Evolutionary conservation across 768 basidiomycete species (phyloP), one percentile per base, ranked within the genome.

Genomic region (Amanita brunnescens): DNA sequence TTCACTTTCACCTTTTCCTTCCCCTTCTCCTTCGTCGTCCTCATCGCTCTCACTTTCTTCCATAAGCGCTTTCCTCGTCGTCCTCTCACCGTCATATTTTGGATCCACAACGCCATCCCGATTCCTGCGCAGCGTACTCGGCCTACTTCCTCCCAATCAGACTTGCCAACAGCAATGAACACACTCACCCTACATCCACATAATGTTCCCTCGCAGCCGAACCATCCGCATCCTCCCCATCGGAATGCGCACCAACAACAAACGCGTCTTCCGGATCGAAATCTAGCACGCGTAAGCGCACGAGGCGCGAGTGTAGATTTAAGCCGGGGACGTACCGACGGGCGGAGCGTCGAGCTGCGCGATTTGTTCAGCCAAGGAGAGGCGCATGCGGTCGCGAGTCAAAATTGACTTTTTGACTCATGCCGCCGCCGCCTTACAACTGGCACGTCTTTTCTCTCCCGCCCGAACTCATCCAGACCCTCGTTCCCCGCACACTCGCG

Each of bases 281-380:
- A n/a, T n/a, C n/a, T n/a, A n/a, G n/a, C n/a, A n/a, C n/a, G n/a
- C n/a, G n/a, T n/a, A n/a, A n/a, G n/a, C n/a, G n/a, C n/a, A n/a
- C n/a, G n/a, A n/a, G n/a, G n/a, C n/a, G n/a, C n/a, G 40, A 38
- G 49, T 18, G 13, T 21, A 16, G 48, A 30, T 29, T 23, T 40
- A 23, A 32, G 51, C 53, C 24, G 18, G n/a, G 47, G 35, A 67
- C n/a, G n/a, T n/a, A n/a, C n/a, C n/a, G n/a, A n/a, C n/a, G n/a
- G n/a, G n/a, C 9, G 81, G 76, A 18, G 82, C 79, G 42, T 88
- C 78, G 21, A 97, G 79, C 61, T 85, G 77, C 33, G 85, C 85
- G 37, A 96, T 80, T 61, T 95, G 91, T 62, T 94, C 79, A 2
- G 80, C 82, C 21, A 89, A 75, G 2, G 85, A 81, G 32, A 85